These are phyloP conservation scores for Colletotrichum limetticola DNA, from an alignment of 2,329 filamentous ascomycete genomes.

Conservation along the genomic window DNA sequence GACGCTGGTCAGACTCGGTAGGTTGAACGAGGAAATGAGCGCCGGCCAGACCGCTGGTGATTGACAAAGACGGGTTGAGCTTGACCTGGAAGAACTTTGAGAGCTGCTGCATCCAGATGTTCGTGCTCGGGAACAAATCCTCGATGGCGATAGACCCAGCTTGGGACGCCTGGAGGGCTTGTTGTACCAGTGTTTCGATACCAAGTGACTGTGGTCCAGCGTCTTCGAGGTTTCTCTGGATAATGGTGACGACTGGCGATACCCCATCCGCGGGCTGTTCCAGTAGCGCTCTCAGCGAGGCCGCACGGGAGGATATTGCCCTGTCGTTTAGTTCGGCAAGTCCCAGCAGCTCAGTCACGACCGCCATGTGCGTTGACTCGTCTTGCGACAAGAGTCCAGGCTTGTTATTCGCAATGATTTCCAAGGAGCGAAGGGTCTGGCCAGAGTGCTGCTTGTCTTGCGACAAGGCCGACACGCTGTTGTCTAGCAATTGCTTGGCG, in stretches of 20 bases:
- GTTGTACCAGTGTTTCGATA: constrained; percentile 64
- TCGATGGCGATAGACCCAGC: constrained; percentile 46
- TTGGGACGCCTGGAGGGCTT: constrained; percentile 53
- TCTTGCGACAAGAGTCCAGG: constrained; percentile 57
- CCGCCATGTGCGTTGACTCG: constrained; percentile 56
- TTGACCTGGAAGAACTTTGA: constrained; percentile 60
- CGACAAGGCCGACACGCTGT: constrained; percentile 47
- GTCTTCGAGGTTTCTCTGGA: constrained; percentile 65
- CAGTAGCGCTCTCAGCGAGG: constrained; percentile 56
- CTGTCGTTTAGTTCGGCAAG: constrained; percentile 61
- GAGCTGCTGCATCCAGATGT: constrained; percentile 75
- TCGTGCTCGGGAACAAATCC: constrained; percentile 70
- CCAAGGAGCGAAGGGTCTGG: constrained; percentile 55
- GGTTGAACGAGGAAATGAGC: constrained; percentile 71
- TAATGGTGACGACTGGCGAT: constrained; percentile 59
- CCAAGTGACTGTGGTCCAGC: constrained; percentile 60
- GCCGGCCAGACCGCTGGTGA: constrained; percentile 79
- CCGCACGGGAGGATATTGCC: constrained; percentile 52
- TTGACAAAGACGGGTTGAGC: constrained; percentile 73
- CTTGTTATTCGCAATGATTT: constrained; percentile 57
- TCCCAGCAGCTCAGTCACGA: constrained; percentile 64
- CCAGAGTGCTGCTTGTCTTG: constrained; percentile 42
- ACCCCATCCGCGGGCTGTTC: constrained; percentile 55
- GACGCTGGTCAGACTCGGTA: constrained; percentile 35
- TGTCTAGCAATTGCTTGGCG: constrained; percentile 46